Evolutionary conservation across 2,329 filamentous ascomycete species (phyloP), one percentile per base, ranked within the genome.

Genomic region (Microdochium bolleyi): DNA sequence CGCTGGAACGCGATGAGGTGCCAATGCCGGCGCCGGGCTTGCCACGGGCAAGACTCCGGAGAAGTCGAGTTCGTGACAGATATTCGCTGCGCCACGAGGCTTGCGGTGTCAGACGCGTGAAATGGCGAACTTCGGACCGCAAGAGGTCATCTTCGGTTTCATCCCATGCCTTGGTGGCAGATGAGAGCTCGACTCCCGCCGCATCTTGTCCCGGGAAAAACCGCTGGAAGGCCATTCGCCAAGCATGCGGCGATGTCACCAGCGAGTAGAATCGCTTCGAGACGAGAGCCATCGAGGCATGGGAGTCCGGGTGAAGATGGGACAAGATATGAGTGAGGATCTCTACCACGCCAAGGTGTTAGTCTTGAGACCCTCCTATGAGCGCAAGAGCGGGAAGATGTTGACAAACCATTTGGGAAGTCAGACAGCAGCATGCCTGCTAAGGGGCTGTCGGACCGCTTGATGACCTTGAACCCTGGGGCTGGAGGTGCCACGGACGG

Each of bases 1-100:
- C 71, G 56, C 66, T 71, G 37, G 69, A 64, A n/a, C 77, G 73
- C n/a, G 69, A 65, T 11, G 78, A 76, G 11, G 79, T 70, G 11
- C 82, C 80, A 53, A 74, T 70, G 27, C 70, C 80, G 37, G 85
- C 78, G 60, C 79, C 72, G 54, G 92, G 90, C 64, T 92, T 95
- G 50, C 92, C 94, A 55, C 89, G 84, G 49, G 80, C 80, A 53
- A 97, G 75, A 56, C 89, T 94, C 48, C 91, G 83, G 51, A 97
- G 73, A 51, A 97, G 79, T 49, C 89, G 82, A 2, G 91, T 96
- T 49, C 94, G 82, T 53, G 96, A 73, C 49, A 97, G 87, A 63
- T 97, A 99, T 68, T 99, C 94, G 69, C 89, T 96, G 60, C 92
- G 83, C 92, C 94, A 97, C 9, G 92, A 94, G n/a, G 91, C 88